Conservation (phyloP, 2,329 filamentous ascomycete species). For the Nemania sp. region DNA sequence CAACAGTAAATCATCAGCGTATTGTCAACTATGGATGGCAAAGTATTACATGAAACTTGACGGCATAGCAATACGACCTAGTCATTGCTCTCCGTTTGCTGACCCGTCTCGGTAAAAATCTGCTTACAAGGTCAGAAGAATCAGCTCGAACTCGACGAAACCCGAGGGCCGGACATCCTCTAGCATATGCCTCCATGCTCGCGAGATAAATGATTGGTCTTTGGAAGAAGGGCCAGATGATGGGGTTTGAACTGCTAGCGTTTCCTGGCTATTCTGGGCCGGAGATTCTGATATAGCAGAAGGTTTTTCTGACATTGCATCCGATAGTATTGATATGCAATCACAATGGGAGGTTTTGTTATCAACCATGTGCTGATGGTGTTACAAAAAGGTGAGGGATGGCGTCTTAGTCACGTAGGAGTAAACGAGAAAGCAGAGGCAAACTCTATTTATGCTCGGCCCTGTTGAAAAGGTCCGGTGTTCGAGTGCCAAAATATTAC, state of each 20-base stretch:
- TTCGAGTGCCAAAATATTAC: too few relatives aligned
- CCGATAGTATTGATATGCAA: not conserved
- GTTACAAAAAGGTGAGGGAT: not conserved
- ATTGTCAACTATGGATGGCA: not conserved
- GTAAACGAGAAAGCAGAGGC: not conserved
- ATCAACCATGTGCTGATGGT: not conserved
- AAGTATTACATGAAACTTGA: not conserved
- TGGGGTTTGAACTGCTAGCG: not conserved
- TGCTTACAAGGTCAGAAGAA: slow-evolving; percentile 50
- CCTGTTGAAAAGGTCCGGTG: not conserved
- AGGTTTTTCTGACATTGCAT: slow-evolving; percentile 3
- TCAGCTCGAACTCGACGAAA: slow-evolving; percentile 50
- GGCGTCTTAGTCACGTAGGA: not conserved
- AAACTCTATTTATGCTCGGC: slow-evolving; percentile 18
- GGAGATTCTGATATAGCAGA: not conserved
- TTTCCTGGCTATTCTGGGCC: not conserved
- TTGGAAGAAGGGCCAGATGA: not conserved
- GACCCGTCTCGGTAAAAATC: not conserved
- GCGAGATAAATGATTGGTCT: slow-evolving; percentile 25
- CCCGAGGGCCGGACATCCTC: slow-evolving; percentile 43
- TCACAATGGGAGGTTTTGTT: not conserved
- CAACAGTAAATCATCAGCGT: slow-evolving; percentile 6
- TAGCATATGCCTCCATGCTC: slow-evolving; percentile 33
- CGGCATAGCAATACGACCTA: not conserved
- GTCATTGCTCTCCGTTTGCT: not conserved